Evolutionary conservation across 2,329 filamentous ascomycete species (phyloP).

Genomic region (Purpureocillium lavendulum): DNA sequence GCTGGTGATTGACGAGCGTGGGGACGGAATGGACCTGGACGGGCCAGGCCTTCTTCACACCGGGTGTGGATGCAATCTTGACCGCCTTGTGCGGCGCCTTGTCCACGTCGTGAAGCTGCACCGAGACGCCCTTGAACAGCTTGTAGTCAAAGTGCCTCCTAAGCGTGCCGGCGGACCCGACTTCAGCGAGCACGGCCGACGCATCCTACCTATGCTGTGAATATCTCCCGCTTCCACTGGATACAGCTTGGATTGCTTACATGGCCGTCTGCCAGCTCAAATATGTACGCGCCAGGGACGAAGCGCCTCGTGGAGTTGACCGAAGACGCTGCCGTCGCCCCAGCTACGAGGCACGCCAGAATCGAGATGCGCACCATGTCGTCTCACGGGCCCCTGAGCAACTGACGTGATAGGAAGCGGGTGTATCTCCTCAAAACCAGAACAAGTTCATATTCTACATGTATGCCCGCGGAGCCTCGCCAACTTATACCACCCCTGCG

Average conservation of each 20-base stretch:
- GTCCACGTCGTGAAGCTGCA: slow-evolving; percentile 38
- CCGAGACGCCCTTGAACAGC: slow-evolving; percentile 45
- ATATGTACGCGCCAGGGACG: slow-evolving; percentile 11
- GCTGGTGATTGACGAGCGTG: slow-evolving; percentile 26
- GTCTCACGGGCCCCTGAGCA: too few relatives aligned
- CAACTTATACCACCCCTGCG: too few relatives aligned
- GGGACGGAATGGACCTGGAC: slow-evolving; percentile 27
- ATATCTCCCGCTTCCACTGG: too few relatives aligned
- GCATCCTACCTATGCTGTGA: slow-evolving; percentile 10
- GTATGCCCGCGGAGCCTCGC: too few relatives aligned
- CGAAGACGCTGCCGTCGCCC: too few relatives aligned
- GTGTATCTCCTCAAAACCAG: too few relatives aligned
- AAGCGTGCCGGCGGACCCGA: slow-evolving; percentile 25
- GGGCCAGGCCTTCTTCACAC: slow-evolving; percentile 40
- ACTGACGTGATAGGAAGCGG: too few relatives aligned
- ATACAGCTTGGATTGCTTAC: too few relatives aligned
- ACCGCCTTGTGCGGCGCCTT: slow-evolving; percentile 32
- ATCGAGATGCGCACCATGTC: too few relatives aligned
- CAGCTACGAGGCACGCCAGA: too few relatives aligned
- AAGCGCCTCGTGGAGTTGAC: not conserved
- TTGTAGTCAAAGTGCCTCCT: slow-evolving; percentile 40
- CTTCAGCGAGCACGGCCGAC: not conserved
- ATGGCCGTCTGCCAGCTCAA: slow-evolving; percentile 8
- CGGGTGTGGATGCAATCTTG: slow-evolving; percentile 30
- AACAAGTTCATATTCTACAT: too few relatives aligned